A percentile compares a stretch with the other conserved stretches of the same genome.
Evolutionary conservation across 2,329 filamentous ascomycete genomes (phyloP).

Genomic region (Cladobotryum mycophilum): DNA sequence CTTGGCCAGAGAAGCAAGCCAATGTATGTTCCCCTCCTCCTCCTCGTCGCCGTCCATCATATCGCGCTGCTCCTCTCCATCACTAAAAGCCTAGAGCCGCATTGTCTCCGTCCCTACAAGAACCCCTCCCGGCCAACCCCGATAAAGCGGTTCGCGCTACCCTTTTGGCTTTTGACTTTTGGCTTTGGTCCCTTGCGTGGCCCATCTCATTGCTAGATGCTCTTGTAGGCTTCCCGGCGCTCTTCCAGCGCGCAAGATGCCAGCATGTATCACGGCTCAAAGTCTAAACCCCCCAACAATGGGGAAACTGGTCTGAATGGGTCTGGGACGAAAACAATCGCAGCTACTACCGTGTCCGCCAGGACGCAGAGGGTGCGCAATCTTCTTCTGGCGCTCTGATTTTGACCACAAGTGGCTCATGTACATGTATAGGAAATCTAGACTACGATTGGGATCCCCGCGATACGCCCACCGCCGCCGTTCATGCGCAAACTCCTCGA

Average conservation of each 20-base stretch:
- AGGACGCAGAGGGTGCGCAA: conserved; percentile 19
- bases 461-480: conserved; percentile 4
- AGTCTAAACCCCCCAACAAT: conserved; percentile 20
- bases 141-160: conserved; percentile 9
- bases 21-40: conserved; percentile 12
- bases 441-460: conserved; percentile 17
- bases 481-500: conserved; percentile 12
- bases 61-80: conserved; percentile 9
- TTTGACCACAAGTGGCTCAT: conserved; percentile 5
- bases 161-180: neutral
- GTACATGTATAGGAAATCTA: conserved; percentile 12
- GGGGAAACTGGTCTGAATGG: conserved; percentile 24
- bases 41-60: conserved; percentile 11
- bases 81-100: conserved; percentile 8
- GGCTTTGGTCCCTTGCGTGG: conserved; percentile 6
- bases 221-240: conserved; percentile 12
- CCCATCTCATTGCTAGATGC: conserved; percentile 11
- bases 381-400: conserved; percentile 3
- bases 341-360: conserved; percentile 20
- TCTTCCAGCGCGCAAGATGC: conserved; percentile 19
- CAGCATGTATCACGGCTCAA: conserved; percentile 24
- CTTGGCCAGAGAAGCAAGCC: conserved; percentile 11
- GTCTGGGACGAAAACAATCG: conserved; percentile 15
- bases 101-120: conserved; percentile 11
- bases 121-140: conserved; percentile 10